Evolutionary conservation across 306 rosid species (phyloP).

Genomic region (Rosa multiflora): DNA sequence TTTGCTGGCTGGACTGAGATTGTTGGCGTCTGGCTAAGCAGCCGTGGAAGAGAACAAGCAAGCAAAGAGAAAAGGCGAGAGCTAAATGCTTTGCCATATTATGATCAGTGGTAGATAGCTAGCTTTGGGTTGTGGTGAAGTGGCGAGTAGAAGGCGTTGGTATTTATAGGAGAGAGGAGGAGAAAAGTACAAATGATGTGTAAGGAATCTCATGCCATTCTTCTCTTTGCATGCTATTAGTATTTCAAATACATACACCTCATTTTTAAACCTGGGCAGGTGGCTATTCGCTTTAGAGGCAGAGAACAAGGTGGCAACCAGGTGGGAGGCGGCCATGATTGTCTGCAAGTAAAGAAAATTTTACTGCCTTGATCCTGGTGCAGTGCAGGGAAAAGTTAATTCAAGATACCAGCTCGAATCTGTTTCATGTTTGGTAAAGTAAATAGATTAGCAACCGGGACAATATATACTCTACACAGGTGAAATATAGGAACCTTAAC

Average conservation of each 20-base stretch:
- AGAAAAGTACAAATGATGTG: not conserved
- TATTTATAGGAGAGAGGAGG: not conserved
- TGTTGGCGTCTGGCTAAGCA: constrained; percentile 25
- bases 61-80: constrained; percentile 43
- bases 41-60: constrained; percentile 39
- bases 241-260: constrained; percentile 14
- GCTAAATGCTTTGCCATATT: constrained; percentile 38
- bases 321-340: not conserved
- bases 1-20: not conserved
- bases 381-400: not conserved
- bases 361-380: not conserved
- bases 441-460: not conserved
- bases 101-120: not conserved
- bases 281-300: constrained; percentile 12
- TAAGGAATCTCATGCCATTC: constrained; percentile 22
- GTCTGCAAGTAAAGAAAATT: not conserved
- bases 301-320: not conserved
- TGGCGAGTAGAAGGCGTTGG: not conserved
- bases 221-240: constrained; percentile 25
- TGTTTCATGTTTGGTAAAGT: not conserved
- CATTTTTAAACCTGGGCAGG: not conserved
- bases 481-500: not conserved
- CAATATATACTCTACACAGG: not conserved
- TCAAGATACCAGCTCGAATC: not conserved
- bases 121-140: not conserved